Conservation (phyloP, 2,329 filamentous ascomycete species). For the Chrysoporthe cubensis region DNA sequence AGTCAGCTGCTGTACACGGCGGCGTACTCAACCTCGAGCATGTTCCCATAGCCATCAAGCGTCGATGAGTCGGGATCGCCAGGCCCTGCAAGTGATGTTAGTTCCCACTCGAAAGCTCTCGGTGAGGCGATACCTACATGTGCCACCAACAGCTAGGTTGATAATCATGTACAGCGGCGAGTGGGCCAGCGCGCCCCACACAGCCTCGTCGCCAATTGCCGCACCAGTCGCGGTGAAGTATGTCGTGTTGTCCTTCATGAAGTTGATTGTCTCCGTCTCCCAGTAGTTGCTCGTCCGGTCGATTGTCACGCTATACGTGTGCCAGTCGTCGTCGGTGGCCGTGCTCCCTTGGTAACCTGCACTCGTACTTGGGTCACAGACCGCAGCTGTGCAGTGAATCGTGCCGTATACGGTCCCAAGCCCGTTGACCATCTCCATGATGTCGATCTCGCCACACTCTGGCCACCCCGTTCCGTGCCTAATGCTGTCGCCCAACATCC, state of each 20-base stretch:
- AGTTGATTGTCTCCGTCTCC: constrained; percentile 54
- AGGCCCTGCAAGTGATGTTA: constrained; percentile 40
- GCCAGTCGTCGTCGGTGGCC: constrained; percentile 44
- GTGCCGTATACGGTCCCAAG: constrained; percentile 50
- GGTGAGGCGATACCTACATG: constrained; percentile 42
- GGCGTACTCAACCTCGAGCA: constrained; percentile 37
- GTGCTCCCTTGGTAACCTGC: constrained; percentile 29
- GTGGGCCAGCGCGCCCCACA: constrained; percentile 56
- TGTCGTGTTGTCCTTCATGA: constrained; percentile 50
- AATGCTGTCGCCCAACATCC: constrained; percentile 56
- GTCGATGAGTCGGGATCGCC: constrained; percentile 48
- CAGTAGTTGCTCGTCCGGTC: constrained; percentile 52
- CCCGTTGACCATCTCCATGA: constrained; percentile 61
- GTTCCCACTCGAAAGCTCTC: constrained; percentile 19
- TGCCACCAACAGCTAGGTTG: constrained; percentile 61
- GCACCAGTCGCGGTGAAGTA: constrained; percentile 50
- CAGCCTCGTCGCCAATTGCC: constrained; percentile 47
- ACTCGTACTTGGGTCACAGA: constrained; percentile 47
- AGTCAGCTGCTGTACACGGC: constrained; percentile 33
- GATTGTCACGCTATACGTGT: constrained; percentile 55
- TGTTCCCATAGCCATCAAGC: constrained; percentile 32
- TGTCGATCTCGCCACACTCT: constrained; percentile 59
- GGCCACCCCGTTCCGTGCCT: constrained; percentile 56
- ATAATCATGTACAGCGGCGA: constrained; percentile 56
- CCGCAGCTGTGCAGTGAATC: constrained; percentile 51